Percentiles rank a stretch among this genome's conserved stretches.
Evolutionary conservation across 345 rosid genomes (phyloP).

Genomic region (Pseudoturritis turrita): DNA sequence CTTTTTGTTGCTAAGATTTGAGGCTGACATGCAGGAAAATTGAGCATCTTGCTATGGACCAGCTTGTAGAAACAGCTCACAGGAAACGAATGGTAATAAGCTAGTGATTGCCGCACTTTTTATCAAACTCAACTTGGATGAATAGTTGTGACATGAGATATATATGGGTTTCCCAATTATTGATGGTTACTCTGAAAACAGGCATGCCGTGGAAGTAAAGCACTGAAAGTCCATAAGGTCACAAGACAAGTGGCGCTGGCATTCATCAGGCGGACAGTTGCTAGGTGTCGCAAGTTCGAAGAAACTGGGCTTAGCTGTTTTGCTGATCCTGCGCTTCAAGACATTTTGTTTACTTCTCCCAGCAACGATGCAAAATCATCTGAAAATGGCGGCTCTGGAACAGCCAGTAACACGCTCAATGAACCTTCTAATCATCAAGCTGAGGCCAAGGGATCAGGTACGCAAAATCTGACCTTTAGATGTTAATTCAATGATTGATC

Average conservation of each 20-base stretch:
- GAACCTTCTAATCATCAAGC: slow-evolving; percentile 63
- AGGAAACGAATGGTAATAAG: slow-evolving; percentile 66
- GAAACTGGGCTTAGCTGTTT: slow-evolving; percentile 80
- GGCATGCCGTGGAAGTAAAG: slow-evolving; percentile 72
- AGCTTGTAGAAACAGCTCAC: slow-evolving; percentile 81
- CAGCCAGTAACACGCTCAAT: slow-evolving; percentile 82
- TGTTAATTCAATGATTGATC: neutral
- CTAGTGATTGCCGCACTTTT: neutral
- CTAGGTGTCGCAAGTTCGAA: slow-evolving; percentile 70
- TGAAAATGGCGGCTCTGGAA: slow-evolving; percentile 92
- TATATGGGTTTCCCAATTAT: neutral
- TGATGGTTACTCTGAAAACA: slow-evolving; percentile 25
- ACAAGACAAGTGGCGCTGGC: slow-evolving; percentile 72
- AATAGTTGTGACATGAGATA: neutral
- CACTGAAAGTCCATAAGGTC: slow-evolving; percentile 67
- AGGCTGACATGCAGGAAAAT: slow-evolving; percentile 51
- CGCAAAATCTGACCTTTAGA: neutral
- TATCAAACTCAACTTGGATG: neutral
- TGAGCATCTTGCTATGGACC: slow-evolving; percentile 78
- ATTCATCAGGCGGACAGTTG: slow-evolving; percentile 69
- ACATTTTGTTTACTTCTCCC: slow-evolving; percentile 59
- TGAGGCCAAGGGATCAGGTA: slow-evolving; percentile 92
- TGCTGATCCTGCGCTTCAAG: slow-evolving; percentile 64
- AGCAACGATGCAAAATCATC: slow-evolving; percentile 74
- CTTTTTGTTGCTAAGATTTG: slow-evolving; percentile 19